Base-by-base conservation (phyloP, 495 filamentous ascomycete species). In the Hamigera avellanea region DNA sequence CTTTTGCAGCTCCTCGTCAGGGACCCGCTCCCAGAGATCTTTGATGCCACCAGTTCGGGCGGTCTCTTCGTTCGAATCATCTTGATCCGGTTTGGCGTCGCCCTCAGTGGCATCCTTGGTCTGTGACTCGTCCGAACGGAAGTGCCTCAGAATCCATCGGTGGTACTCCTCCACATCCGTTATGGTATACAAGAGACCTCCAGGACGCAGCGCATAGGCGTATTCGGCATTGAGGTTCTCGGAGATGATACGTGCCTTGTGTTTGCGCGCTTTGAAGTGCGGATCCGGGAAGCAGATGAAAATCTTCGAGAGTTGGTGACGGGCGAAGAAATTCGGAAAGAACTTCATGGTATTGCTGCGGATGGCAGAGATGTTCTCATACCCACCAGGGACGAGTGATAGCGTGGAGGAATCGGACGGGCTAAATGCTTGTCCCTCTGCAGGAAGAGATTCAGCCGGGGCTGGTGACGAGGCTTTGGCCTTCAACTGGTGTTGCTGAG, bases 281-380 rank as follows among this genome's bases (percentile, higher is more conserved):
- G 91, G 91, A 52, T 98, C 91, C 0, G 91, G 91, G 61, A 98
- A 98, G 65, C 91, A 95, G 52, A 98, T 82, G 57, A 95, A 98
- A 54, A 95, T 81, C 55, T 86, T 89, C 37, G 70, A 71, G 19
- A 98, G 75, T 52, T 93, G 81, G 17, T 53, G 49, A 28, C 59
- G 81, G 35, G 56, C 61, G 66, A 96, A 95, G 69, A 95, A 93
- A 55, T 96, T 95, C 27, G 91, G 89, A 12, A 96, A 64, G 64
- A 95, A 96, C 47, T 96, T 96, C 91, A 98, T 98, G 10, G 83
- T 84, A 65, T 98, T 98, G 42, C 82, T 81, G 40, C 91, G 80
- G 28, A 95, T 59, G 39, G 84, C 88, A 32, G 78, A 69, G 41
- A 88, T 80, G 58, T 98, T 96, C 47, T 86, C 81, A 59, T 87